phyloP scores from a whole-genome alignment of 2,329 filamentous ascomycete species.

The Ophiobolus disseminans region DNA sequence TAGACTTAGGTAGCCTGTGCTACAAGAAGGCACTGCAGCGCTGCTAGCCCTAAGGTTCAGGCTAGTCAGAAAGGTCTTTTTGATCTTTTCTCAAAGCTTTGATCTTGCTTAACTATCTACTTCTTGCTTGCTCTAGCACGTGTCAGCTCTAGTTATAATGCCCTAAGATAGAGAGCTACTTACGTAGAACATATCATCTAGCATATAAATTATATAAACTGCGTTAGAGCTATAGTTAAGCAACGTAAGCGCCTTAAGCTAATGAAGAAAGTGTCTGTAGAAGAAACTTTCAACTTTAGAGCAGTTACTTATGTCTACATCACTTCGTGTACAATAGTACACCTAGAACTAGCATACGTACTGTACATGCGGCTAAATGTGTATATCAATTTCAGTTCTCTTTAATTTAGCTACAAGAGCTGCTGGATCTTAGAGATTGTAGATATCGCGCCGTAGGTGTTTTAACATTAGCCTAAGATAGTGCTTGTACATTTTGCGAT shows the following conservation, averaged over 20 bases:
- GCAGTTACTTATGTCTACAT: not conserved
- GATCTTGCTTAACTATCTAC: not conserved
- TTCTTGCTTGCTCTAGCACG: not conserved
- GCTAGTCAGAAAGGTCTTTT: not conserved
- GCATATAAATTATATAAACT: not conserved
- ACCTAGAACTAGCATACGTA: constrained; percentile 40
- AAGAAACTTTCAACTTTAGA: no score
- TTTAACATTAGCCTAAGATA: not conserved
- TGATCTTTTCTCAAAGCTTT: not conserved
- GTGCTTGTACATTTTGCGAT: not conserved
- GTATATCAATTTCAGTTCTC: not conserved
- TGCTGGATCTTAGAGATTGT: not conserved
- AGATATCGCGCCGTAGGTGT: not conserved
- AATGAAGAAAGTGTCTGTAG: no score
- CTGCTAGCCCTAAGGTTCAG: not conserved
- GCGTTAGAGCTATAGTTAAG: not conserved
- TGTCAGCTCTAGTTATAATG: not conserved
- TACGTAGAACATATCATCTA: not conserved
- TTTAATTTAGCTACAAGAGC: not conserved
- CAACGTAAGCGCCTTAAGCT: no score
- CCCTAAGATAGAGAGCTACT: not conserved
- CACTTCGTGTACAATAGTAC: constrained; percentile 36
- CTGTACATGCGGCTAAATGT: not conserved
- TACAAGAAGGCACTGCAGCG: not conserved
- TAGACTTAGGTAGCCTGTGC: not conserved